Percentiles rank a stretch among this genome's conserved stretches.
phyloP scores from a whole-genome alignment of 805 yeast species.

The Metschnikowia baotianmanensis region DNA sequence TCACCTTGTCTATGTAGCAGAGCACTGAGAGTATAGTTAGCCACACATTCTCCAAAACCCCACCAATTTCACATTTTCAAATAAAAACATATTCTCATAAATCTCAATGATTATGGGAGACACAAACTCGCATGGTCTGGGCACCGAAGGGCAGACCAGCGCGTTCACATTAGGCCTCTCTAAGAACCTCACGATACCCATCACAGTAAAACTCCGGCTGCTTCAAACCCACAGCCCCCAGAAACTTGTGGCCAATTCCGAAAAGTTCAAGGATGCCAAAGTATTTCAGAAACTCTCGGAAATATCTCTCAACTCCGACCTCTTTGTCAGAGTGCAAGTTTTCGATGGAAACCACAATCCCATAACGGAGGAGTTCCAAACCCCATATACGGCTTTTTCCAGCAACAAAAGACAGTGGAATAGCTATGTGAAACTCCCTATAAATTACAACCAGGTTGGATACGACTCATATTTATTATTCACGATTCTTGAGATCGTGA shows the following conservation, averaged over 20 bases:
- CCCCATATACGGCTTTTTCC: constrained; percentile 34
- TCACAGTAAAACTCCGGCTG: constrained; percentile 32
- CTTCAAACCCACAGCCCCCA: constrained; percentile 22
- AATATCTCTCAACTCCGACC: constrained; percentile 34
- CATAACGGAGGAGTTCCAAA: constrained; percentile 32
- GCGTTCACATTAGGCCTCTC: constrained; percentile 39
- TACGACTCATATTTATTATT: constrained; percentile 58
- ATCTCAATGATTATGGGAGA: background rate
- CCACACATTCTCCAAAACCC: background rate
- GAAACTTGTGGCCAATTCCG: constrained; percentile 22
- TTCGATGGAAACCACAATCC: constrained; percentile 32
- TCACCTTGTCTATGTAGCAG: background rate
- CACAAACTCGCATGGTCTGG: background rate
- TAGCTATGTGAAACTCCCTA: constrained; percentile 70
- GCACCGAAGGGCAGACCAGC: constrained; percentile 17
- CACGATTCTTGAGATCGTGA: constrained; percentile 65
- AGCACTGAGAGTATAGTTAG: no score
- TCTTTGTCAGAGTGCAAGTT: constrained; percentile 31
- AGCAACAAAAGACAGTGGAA: constrained; percentile 56
- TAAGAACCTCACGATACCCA: constrained; percentile 34
- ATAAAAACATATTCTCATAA: background rate
- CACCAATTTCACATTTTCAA: background rate
- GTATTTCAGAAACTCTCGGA: constrained; percentile 34
- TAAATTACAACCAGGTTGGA: constrained; percentile 69
- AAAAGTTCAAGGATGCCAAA: constrained; percentile 34